Evolutionary conservation across 2,329 filamentous ascomycete genomes (phyloP), one percentile per base, ranked within the genome.

Genomic region (Hymenoscyphus linearis): DNA sequence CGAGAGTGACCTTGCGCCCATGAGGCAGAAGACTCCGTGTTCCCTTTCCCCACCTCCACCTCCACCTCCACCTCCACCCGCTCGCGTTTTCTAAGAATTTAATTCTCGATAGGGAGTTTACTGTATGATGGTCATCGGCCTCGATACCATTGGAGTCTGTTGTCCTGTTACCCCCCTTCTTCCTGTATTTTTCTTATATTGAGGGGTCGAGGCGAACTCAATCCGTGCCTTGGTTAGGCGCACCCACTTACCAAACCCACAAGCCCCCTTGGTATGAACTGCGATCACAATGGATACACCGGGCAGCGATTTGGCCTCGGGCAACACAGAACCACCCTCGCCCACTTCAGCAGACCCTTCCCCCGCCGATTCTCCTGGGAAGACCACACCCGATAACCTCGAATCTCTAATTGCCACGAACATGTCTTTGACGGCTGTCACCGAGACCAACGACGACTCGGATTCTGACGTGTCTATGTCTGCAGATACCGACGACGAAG

Each of bases 401-500:
- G 60, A 61, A 54, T 61, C 60, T 34, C 44, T 52, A 40, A 58
- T 61, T 27, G 34, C 35, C 22, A 53, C 55, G 7, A 44, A 61
- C 26, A 55, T 57, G 53, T 61, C 31, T 16, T 58, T 57, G 25
- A 58, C 59, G 22, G 47, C 64, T 16, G 60, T 62, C 27, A 52
- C 65, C 59, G 57, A 66, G 18, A 62, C 67, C 25, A 62, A 66
- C 57, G 64, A 69, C 65, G 68, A 71, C 55, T 74, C 73, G 37
- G 67, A 62, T 53, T 75, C 74, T 4, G 74, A 75, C 64, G 64
- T 74, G 52, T 74, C 73, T 50, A 75, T 75, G 73, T 71, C 69
- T 58, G 68, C 70, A 47, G 72, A 74, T 34, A 70, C 68, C 18
- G 73, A 74, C 34, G 65, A 69, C 34, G 58, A 63, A 53, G 67